A percentile compares a stretch with the other conserved stretches of the same genome.
phyloP scores from a whole-genome alignment of 805 yeast species.

The Zygotorulaspora danielsina region DNA sequence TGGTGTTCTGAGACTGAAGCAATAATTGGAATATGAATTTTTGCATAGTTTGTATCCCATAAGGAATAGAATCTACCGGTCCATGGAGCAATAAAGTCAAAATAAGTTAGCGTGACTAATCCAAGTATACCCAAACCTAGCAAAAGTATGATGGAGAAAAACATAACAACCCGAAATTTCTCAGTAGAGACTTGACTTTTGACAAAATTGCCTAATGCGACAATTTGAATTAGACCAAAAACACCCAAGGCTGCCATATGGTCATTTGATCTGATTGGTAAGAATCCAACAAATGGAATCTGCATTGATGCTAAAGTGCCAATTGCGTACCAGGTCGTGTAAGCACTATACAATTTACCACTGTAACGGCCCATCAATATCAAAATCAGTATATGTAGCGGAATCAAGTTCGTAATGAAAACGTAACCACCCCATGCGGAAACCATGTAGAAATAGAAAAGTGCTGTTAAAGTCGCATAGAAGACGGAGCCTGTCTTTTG shows the following conservation, averaged over 20 bases:
- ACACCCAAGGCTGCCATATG: constrained; percentile 98
- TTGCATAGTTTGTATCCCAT: constrained; percentile 98
- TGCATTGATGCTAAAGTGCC: constrained; percentile 99
- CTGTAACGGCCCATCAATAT: constrained; percentile 91
- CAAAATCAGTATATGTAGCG: constrained; percentile 87
- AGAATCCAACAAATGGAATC: constrained; percentile 96
- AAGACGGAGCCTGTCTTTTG: constrained; percentile 85
- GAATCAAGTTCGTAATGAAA: constrained; percentile 95
- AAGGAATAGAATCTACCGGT: constrained; percentile 97
- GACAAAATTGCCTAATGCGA: constrained; percentile 78
- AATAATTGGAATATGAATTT: constrained; percentile 95
- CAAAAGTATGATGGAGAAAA: constrained; percentile 54
- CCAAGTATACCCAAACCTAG: constrained; percentile 63
- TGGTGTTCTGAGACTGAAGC: constrained; percentile 99
- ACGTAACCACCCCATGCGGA: constrained; percentile 99
- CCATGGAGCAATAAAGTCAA: constrained; percentile 98
- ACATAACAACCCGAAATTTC: constrained; percentile 67
- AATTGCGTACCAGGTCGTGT: constrained; percentile 93
- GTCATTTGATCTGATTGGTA: constrained; percentile 94
- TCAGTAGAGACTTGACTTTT: constrained; percentile 65
- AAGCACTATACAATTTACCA: constrained; percentile 78
- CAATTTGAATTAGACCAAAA: constrained; percentile 89
- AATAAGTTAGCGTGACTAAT: constrained; percentile 72
- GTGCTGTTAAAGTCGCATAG: constrained; percentile 77
- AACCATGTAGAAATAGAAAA: constrained; percentile 96